phyloP scores from a whole-genome alignment of 768 basidiomycete species.

The Melanogaster broomeanus region DNA sequence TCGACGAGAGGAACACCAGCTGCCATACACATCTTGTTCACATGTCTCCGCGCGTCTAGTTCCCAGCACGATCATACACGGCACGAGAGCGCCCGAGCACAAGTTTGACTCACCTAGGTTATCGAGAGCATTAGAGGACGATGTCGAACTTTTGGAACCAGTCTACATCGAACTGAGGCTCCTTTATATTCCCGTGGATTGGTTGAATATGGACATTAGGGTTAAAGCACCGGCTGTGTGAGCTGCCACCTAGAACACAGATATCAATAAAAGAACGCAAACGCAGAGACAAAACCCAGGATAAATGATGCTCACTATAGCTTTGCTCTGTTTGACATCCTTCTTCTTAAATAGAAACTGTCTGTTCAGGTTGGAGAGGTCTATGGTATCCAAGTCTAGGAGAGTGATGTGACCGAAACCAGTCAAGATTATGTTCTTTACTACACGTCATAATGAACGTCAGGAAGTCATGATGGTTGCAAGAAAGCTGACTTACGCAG shows the following conservation, averaged over 20 bases:
- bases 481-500: constrained; percentile 56
- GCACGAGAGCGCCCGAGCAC: not conserved
- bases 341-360: constrained; percentile 98
- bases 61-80: not conserved
- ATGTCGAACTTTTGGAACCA: constrained; percentile 94
- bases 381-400: constrained; percentile 97
- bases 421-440: constrained; percentile 93
- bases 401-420: constrained; percentile 93
- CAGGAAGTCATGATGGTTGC: not conserved
- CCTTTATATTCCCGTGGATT: constrained; percentile 95
- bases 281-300: not conserved
- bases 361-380: constrained; percentile 94
- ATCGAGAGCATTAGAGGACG: constrained; percentile 93
- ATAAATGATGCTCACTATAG: constrained; percentile 54
- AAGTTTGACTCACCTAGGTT: constrained; percentile 76
- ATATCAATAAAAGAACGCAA: not conserved
- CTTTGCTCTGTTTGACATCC: constrained; percentile 96
- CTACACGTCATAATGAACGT: constrained; percentile 42
- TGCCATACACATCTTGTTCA: constrained; percentile 98
- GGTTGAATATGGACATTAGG: constrained; percentile 86
- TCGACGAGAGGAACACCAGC: constrained; percentile 89
- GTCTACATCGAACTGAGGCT: constrained; percentile 80
- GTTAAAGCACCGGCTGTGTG: constrained; percentile 80
- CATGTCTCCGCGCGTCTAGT: constrained; percentile 91
- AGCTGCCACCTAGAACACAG: constrained; percentile 63